Conservation (phyloP, 305 asterid species). For the Stenogyne calaminthoides region DNA sequence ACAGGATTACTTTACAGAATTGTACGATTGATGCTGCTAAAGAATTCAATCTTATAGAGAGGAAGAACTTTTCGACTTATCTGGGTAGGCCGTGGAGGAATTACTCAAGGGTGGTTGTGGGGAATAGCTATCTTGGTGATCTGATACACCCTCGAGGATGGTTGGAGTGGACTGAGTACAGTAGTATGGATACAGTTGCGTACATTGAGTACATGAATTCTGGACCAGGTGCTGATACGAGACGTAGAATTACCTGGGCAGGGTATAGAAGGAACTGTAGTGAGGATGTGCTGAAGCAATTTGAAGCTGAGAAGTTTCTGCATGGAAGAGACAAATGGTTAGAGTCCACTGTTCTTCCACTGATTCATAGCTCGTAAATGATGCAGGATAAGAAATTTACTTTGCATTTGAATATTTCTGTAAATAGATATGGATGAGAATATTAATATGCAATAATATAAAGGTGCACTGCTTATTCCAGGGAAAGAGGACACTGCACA, state of each 20-base stretch:
- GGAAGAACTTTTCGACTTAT: conserved; percentile 48
- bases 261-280: conserved; percentile 57
- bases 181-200: conserved; percentile 52
- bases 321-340: conserved; percentile 69
- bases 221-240: conserved; percentile 66
- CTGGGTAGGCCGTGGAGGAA: conserved; percentile 87
- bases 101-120: conserved; percentile 58
- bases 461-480: too few relatives aligned
- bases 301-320: conserved; percentile 47
- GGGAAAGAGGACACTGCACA: too few relatives aligned
- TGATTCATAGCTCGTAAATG: conserved; percentile 25
- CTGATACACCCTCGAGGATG: conserved; percentile 66
- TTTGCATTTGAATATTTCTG: background rate
- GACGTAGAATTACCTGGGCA: conserved; percentile 51
- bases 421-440: background rate
- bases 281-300: conserved; percentile 49
- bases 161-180: conserved; percentile 57
- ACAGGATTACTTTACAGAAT: conserved; percentile 55
- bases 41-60: conserved; percentile 36
- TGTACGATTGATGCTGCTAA: conserved; percentile 57
- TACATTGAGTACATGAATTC: conserved; percentile 65
- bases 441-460: background rate
- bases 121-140: conserved; percentile 59
- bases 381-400: background rate
- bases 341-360: conserved; percentile 51